These are phyloP conservation scores for Trifolium fragiferum DNA, from an alignment of 306 rosid species.

Conservation along the genomic window DNA sequence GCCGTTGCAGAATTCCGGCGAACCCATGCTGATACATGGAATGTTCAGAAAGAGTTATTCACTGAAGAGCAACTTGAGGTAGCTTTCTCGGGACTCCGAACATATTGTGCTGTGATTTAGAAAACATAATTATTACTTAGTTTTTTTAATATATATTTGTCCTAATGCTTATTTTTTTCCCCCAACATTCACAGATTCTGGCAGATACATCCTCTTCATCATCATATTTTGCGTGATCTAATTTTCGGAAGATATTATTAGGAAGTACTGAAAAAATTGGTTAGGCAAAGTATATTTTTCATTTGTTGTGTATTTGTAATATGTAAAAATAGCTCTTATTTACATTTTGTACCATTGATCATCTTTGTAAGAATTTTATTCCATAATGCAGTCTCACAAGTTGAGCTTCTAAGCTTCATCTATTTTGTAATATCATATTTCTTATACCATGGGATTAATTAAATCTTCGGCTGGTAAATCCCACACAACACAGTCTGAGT, in stretches of 20 bases:
- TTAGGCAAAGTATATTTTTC: conserved; percentile 47
- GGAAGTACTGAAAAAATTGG: conserved; percentile 48
- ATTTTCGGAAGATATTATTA: conserved; percentile 50
- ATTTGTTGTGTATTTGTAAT: conserved; percentile 43
- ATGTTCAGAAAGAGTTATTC: conserved; percentile 86
- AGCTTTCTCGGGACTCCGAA: conserved; percentile 24
- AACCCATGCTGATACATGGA: conserved; percentile 99
- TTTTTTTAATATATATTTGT: background rate
- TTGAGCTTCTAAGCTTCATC: conserved; percentile 45
- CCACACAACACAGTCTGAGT: conserved; percentile 81
- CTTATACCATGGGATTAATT: conserved; percentile 69
- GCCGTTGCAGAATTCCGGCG: conserved; percentile 98
- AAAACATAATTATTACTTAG: conserved; percentile 10
- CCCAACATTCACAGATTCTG: conserved; percentile 68
- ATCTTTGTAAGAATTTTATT: conserved; percentile 49
- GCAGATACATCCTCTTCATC: conserved; percentile 97
- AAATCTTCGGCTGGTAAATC: conserved; percentile 87
- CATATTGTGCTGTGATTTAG: conserved; percentile 19
- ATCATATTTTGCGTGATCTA: conserved; percentile 86
- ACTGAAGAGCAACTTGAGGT: conserved; percentile 99
- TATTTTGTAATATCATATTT: conserved; percentile 36
- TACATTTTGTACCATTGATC: conserved; percentile 60
- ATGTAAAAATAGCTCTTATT: conserved; percentile 67
- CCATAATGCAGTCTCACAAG: conserved; percentile 41
- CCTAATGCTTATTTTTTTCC: conserved; percentile 17